Evolutionary conservation across 2,329 filamentous ascomycete genomes (phyloP), one percentile per base, ranked within the genome.

Genomic region (Fusarium staphyleae): DNA sequence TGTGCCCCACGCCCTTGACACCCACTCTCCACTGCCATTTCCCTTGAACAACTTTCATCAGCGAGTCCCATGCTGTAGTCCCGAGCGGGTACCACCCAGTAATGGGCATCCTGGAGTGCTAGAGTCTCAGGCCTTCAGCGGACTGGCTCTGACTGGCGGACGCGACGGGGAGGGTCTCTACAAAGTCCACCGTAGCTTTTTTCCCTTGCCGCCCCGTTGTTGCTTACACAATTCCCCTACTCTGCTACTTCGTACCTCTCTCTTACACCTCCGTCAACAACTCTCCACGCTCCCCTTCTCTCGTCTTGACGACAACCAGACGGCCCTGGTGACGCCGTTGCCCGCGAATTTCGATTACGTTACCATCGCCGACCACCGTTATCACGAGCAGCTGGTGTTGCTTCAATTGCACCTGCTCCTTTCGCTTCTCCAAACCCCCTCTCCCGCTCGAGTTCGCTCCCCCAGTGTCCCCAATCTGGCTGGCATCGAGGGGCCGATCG

Each of bases 401-500:
- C 52, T 50, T 53, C 52, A 65, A 68, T 66, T 68, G 57, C 43
- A 65, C 54, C 55, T 59, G 55, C 60, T 58, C 48, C 32, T 52
- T 55, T 50, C 46, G 45, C 34, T 44, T 35, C 28, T 36, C 32
- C 32, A 48, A 37, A 57, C 52, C 50, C 40, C 40, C 53, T 50
- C 41, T 49, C 43, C 37, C 52, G 42, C 42, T 53, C 34, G 52
- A 66, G 42, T 45, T 49, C 55, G 42, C 55, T 55, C 47, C 60
- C 41, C 50, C 46, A 52, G 34, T 54, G 43, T 40, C 62, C 63
- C 56, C 62, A 72, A 63, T 53, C 72, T 74, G 72, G 72, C 72
- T 74, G 72, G 68, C 66, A 48, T 66, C 63, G 57, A 63, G 63
- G 70, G 70, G 69, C 66, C 69, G 69, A 72, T 70, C 72, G 72